Evolutionary conservation across 2,329 filamentous ascomycete species (phyloP), one percentile per base, ranked within the genome.

Genomic region (Arachnopeziza araneosa): DNA sequence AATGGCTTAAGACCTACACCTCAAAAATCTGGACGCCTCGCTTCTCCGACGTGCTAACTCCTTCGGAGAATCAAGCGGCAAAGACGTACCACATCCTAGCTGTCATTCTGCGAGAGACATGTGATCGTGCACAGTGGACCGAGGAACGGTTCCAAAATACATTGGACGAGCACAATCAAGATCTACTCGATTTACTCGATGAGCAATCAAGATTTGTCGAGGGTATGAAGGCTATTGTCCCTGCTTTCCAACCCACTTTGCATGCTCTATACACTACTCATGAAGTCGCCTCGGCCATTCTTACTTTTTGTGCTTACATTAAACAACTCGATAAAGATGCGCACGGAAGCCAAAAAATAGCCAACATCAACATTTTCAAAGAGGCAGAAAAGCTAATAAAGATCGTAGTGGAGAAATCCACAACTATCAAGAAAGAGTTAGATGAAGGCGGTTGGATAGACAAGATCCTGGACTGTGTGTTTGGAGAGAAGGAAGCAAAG

Each of bases 381-480:
- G 52, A 53, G 8, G 65, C 64, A 12, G 55, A 60, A 22, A 48
- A 50, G 21, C 24, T 71, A 2, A 23, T 69, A 44, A 54, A 63
- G 23, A 51, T 55, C 8, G 61, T 71, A 7, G 56, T 56, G 10
- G 61, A 65, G 14, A 67, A 68, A 51, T 64, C 63, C 9, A 55
- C 55, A 19, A 49, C 17, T 9, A 59, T 71, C 24, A 72, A 71
- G 54, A 69, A 67, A 50, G 64, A 60, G 1, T 56, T 73, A 36
- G 67, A 71, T 57, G 71, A 73, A 48, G 67, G 71, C 21, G 71
- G 71, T 2, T 73, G 69, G 70, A 72, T 73, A 54, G 72, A 73
- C 57, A 68, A 62, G 50, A 65, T 72, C 0, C 57, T 72, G 5
- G 67, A 70, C 14, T 60, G 56, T 55, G 60, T 68, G 2, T 24